A percentile compares a stretch with the other conserved stretches of the same genome.
phyloP scores from a whole-genome alignment of 2,329 filamentous ascomycete genomes.

The Ceratocystis cubensis region DNA sequence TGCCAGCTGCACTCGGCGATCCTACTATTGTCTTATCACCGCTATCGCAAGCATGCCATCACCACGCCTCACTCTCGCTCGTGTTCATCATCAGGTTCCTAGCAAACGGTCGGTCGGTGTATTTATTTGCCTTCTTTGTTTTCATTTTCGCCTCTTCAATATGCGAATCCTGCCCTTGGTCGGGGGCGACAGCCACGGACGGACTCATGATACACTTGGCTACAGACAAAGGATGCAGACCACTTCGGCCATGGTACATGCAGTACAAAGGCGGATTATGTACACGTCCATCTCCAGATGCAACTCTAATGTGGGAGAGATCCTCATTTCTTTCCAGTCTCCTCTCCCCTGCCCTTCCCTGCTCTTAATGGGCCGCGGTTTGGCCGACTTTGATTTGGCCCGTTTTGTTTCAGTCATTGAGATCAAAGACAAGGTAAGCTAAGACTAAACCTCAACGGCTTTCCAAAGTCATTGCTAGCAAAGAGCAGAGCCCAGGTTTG shows the following conservation, averaged over 20 bases:
- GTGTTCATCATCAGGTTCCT: neutral
- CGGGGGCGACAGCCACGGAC: neutral
- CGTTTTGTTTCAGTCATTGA: slow-evolving; percentile 3
- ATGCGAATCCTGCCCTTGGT: neutral
- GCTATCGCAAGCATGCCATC: neutral
- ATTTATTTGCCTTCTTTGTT: neutral
- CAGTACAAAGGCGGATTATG: neutral
- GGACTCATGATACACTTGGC: neutral
- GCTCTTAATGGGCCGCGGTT: slow-evolving; percentile 2
- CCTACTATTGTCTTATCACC: neutral
- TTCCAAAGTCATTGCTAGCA: neutral
- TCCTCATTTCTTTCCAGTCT: neutral
- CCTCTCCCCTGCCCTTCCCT: neutral
- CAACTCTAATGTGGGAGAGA: neutral
- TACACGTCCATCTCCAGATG: neutral
- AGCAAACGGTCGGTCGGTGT: neutral
- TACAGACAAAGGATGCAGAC: neutral
- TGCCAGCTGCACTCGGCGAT: too few relatives aligned
- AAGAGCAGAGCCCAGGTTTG: neutral
- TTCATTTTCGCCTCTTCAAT: neutral
- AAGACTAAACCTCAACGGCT: neutral
- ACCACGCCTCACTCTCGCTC: neutral
- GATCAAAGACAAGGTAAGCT: neutral
- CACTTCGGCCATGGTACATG: neutral
- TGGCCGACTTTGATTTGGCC: slow-evolving; percentile 5